Conservation (phyloP, 2,329 filamentous ascomycete species). For the Endoconidiophora laricicola region DNA sequence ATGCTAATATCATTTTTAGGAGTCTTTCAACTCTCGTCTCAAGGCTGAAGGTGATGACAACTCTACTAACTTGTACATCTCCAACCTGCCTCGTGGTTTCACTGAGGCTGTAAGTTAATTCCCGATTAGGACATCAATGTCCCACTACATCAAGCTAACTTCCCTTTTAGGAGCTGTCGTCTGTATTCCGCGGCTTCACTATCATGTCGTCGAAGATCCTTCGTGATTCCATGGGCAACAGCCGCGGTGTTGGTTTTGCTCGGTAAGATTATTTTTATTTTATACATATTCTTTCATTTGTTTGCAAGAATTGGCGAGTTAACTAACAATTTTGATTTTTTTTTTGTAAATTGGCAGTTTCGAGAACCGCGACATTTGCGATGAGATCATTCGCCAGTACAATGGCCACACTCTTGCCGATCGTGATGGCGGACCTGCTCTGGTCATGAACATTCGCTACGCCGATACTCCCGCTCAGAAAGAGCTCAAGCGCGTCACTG, state of each 20-base stretch:
- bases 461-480: slow-evolving; percentile 96
- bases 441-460: slow-evolving; percentile 85
- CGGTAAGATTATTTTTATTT: slow-evolving; percentile 40
- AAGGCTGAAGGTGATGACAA: slow-evolving; percentile 82
- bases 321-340: not conserved
- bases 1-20: slow-evolving; percentile 31
- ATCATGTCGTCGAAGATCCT: slow-evolving; percentile 92
- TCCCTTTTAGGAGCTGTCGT: slow-evolving; percentile 46
- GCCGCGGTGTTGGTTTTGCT: slow-evolving; percentile 92
- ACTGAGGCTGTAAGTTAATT: slow-evolving; percentile 60
- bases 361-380: slow-evolving; percentile 73
- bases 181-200: slow-evolving; percentile 62
- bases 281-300: slow-evolving; percentile 2
- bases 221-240: slow-evolving; percentile 78
- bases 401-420: slow-evolving; percentile 64
- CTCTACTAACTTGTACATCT: slow-evolving; percentile 96
- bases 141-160: slow-evolving; percentile 12
- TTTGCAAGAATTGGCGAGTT: slow-evolving; percentile 15
- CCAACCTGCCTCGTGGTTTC: slow-evolving; percentile 82
- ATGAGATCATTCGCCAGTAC: slow-evolving; percentile 73
- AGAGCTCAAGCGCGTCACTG: slow-evolving; percentile 87
- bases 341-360: slow-evolving; percentile 41
- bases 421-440: slow-evolving; percentile 35
- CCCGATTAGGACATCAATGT: slow-evolving; percentile 2
- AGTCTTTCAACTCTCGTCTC: slow-evolving; percentile 95